Conservation (phyloP, 1,284 basidiomycete species). For the Apiotrichum brassicae region DNA sequence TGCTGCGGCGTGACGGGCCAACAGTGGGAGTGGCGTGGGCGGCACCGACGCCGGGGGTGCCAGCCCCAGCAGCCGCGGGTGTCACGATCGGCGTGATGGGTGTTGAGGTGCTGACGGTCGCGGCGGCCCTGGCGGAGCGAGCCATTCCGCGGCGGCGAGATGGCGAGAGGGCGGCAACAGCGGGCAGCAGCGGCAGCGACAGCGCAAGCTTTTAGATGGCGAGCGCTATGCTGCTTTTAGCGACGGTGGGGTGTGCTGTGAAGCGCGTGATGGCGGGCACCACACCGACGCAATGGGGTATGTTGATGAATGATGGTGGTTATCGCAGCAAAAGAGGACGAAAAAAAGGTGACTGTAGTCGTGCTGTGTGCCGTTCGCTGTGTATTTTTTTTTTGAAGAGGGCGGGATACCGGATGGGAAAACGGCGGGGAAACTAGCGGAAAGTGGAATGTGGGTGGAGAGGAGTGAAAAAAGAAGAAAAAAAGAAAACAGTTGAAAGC, state of each 20-base stretch:
- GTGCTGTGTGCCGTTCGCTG: no score
- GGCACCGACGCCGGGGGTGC: neutral
- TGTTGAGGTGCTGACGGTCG: slow-evolving; percentile 10
- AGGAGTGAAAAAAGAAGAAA: no score
- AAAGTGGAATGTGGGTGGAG: no score
- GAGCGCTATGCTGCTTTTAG: neutral
- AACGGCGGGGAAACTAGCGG: no score
- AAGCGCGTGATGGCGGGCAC: neutral
- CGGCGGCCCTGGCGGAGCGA: slow-evolving; percentile 14
- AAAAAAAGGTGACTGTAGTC: no score
- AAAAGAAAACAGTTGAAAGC: no score
- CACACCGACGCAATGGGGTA: neutral
- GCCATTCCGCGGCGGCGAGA: slow-evolving; percentile 18
- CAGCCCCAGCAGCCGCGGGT: slow-evolving; percentile 3
- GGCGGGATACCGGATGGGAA: no score
- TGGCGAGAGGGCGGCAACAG: neutral
- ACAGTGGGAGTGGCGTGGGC: neutral
- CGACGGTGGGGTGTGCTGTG: neutral
- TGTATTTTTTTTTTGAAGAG: no score
- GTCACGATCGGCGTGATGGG: slow-evolving; percentile 5
- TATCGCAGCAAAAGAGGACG: no score
- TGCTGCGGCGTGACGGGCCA: slow-evolving; percentile 5
- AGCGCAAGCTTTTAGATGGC: no score
- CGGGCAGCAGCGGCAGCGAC: no score
- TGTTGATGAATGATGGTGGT: no score